Conservation (phyloP, 2,329 filamentous ascomycete genomes). For the Penicillium hordei region DNA sequence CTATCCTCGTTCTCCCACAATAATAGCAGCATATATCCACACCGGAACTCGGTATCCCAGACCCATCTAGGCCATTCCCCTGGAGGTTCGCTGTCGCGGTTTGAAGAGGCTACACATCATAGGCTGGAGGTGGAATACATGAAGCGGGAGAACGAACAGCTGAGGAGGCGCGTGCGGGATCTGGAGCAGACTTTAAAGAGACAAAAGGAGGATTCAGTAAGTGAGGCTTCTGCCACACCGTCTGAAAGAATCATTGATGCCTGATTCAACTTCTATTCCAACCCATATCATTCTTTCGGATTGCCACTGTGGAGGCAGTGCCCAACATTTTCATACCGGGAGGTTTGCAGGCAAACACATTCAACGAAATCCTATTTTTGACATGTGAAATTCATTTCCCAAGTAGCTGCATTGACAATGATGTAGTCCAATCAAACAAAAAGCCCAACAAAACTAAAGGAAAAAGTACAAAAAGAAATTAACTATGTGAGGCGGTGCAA, state of each 20-base stretch:
- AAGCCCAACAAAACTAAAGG: not conserved
- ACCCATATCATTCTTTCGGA: constrained; percentile 8
- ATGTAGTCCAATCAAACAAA: constrained; percentile 8
- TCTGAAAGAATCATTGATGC: constrained; percentile 1
- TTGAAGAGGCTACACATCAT: constrained; percentile 45
- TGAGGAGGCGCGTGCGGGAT: constrained; percentile 47
- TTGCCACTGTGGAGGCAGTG: not conserved
- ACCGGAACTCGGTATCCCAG: constrained; percentile 33
- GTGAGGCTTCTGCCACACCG: not conserved
- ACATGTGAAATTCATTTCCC: not conserved
- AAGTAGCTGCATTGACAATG: not conserved
- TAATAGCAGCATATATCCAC: constrained; percentile 28
- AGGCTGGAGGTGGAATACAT: constrained; percentile 46
- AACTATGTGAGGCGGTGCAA: constrained; percentile 29
- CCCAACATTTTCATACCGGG: constrained; percentile 2
- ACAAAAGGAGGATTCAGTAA: constrained; percentile 22
- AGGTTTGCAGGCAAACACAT: constrained; percentile 17
- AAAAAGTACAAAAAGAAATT: not conserved
- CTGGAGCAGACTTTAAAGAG: constrained; percentile 42
- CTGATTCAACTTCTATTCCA: constrained; percentile 3
- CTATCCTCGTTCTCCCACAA: constrained; percentile 31
- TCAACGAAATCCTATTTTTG: not conserved
- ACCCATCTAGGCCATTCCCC: constrained; percentile 31
- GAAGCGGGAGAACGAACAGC: constrained; percentile 48
- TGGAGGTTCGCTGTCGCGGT: constrained; percentile 34